Conservation (phyloP, 148 eudicot species). For the Dianthus caryophyllus region DNA sequence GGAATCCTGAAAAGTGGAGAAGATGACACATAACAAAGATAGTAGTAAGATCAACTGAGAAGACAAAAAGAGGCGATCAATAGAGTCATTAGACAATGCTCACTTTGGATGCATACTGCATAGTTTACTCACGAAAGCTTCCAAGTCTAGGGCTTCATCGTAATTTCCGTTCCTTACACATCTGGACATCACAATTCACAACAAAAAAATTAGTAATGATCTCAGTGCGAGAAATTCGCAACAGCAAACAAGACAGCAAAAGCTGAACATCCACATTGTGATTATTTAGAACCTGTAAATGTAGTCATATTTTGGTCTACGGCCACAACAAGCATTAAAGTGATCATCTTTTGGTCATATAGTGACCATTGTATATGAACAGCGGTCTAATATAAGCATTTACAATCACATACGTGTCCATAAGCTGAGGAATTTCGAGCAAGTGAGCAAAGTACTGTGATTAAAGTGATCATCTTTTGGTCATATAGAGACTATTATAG, state of each 20-base stretch:
- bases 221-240: not conserved
- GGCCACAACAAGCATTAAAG: too few relatives aligned
- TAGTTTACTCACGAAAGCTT: slow-evolving; percentile 86
- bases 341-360: too few relatives aligned
- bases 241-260: not conserved
- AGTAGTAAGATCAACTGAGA: slow-evolving; percentile 6
- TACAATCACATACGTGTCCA: slow-evolving; percentile 88
- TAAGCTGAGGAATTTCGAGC: slow-evolving; percentile 99
- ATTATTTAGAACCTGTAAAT: too few relatives aligned
- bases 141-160: slow-evolving; percentile 96
- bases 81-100: slow-evolving; percentile 32
- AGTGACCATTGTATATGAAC: too few relatives aligned
- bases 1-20: slow-evolving; percentile 46
- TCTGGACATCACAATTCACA: slow-evolving; percentile 31
- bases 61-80: slow-evolving; percentile 10
- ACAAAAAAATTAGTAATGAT: slow-evolving; percentile 7
- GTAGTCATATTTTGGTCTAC: too few relatives aligned
- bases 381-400: not conserved
- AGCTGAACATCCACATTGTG: not conserved
- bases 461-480: too few relatives aligned
- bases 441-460: slow-evolving; percentile 97
- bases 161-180: slow-evolving; percentile 97
- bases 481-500: too few relatives aligned
- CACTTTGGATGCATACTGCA: slow-evolving; percentile 97
- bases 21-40: slow-evolving; percentile 7